A percentile compares a stretch with the other conserved stretches of the same genome.
Evolutionary conservation across 169 alveolate genomes (phyloP).

Genomic region (Theileria sp.): DNA sequence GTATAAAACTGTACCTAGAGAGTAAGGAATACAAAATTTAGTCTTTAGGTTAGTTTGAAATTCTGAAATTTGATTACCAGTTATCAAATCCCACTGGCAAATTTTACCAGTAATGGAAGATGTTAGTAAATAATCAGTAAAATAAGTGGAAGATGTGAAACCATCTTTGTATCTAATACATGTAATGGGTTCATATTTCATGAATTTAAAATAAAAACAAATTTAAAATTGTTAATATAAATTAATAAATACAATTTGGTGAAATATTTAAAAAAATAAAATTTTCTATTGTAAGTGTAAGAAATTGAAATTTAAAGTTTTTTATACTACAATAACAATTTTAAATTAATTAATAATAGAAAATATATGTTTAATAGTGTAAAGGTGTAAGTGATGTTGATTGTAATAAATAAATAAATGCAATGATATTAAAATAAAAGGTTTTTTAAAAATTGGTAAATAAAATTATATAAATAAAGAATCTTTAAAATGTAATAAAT

Average conservation of each 20-base stretch:
- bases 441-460: neutral
- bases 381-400: neutral
- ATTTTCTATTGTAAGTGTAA: neutral
- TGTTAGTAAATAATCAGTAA: slow-evolving; percentile 30
- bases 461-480: neutral
- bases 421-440: neutral
- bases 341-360: too few relatives aligned
- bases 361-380: neutral
- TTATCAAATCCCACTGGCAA: slow-evolving; percentile 44
- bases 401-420: too few relatives aligned
- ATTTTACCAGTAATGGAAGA: slow-evolving; percentile 40
- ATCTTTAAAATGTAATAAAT: neutral
- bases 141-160: slow-evolving; percentile 43
- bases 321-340: neutral
- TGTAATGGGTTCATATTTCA: slow-evolving; percentile 14
- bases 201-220: slow-evolving; percentile 2
- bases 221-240: neutral
- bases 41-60: slow-evolving; percentile 1
- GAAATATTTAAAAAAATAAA: neutral
- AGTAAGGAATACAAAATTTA: slow-evolving; percentile 34
- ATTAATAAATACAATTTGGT: neutral
- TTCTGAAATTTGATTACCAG: slow-evolving; percentile 32
- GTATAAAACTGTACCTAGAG: slow-evolving; percentile 16
- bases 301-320: neutral
- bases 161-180: slow-evolving; percentile 39